phyloP scores from a whole-genome alignment of 2,329 filamentous ascomycete genomes.

The Daldinia sp. region DNA sequence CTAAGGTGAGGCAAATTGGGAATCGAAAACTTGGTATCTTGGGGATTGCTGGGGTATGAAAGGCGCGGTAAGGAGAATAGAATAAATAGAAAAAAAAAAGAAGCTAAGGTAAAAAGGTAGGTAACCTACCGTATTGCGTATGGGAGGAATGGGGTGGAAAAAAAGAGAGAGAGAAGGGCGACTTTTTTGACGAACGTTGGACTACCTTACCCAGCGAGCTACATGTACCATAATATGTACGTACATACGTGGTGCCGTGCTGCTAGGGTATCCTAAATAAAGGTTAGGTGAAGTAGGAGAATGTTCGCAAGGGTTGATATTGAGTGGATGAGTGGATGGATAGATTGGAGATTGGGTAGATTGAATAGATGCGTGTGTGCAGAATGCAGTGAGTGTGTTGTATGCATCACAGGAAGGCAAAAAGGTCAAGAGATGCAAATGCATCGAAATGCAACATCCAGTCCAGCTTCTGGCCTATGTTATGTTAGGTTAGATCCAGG shows the following conservation, averaged over 20 bases:
- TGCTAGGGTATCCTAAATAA: conserved; percentile 39
- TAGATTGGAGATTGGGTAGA: conserved; percentile 12
- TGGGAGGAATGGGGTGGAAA: conserved; percentile 24
- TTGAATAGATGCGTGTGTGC: conserved; percentile 24
- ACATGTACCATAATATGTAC: conserved; percentile 24
- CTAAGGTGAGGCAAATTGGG: conserved; percentile 36
- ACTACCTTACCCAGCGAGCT: conserved; percentile 22
- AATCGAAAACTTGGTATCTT: conserved; percentile 37
- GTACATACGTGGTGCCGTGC: conserved; percentile 17
- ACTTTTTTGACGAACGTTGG: conserved; percentile 38
- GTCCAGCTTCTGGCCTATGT: background rate
- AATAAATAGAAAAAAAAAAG: background rate
- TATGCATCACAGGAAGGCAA: conserved; percentile 25
- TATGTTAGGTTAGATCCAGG: background rate
- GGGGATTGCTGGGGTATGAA: conserved; percentile 8
- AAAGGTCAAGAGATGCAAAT: conserved; percentile 28
- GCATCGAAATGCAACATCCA: conserved; percentile 35
- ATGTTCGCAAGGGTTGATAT: conserved; percentile 38
- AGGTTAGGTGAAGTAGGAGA: conserved; percentile 24
- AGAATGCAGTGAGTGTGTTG: background rate
- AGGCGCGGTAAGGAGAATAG: background rate
- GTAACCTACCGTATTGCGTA: background rate
- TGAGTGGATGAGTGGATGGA: background rate
- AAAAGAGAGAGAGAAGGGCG: conserved; percentile 34
- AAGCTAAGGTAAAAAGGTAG: conserved; percentile 1